Evolutionary conservation across 2,329 filamentous ascomycete species (phyloP).

Genomic region (Fusarium domesticum): DNA sequence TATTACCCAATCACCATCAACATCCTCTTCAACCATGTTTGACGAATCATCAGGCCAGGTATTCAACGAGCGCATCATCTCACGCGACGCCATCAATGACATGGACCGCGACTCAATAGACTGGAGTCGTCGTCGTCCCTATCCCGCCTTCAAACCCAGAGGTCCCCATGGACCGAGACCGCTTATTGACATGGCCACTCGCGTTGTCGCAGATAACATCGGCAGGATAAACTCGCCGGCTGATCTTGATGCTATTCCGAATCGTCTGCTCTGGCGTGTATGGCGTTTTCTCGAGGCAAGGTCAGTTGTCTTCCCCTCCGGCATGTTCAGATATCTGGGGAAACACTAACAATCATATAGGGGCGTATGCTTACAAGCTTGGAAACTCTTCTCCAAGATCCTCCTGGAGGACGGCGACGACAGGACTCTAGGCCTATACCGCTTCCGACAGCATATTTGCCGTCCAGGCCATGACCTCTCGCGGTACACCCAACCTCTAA

Average conservation of each 20-base stretch:
- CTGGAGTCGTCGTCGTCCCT: slow-evolving; percentile 37
- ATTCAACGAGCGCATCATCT: slow-evolving; percentile 38
- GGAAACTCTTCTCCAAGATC: slow-evolving; percentile 39
- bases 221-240: slow-evolving; percentile 32
- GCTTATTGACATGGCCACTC: slow-evolving; percentile 40
- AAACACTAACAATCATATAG: slow-evolving; percentile 17
- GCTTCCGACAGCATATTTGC: slow-evolving; percentile 41
- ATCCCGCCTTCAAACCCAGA: slow-evolving; percentile 26
- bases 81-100: slow-evolving; percentile 25
- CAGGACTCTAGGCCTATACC: slow-evolving; percentile 37
- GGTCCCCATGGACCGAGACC: slow-evolving; percentile 35
- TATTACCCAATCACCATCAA: not conserved
- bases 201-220: slow-evolving; percentile 38
- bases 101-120: slow-evolving; percentile 27
- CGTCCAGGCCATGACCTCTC: slow-evolving; percentile 33
- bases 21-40: slow-evolving; percentile 29
- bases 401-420: slow-evolving; percentile 34
- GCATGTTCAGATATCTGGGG: not conserved
- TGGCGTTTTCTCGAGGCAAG: slow-evolving; percentile 42
- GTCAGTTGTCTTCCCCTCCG: slow-evolving; percentile 25
- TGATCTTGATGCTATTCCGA: slow-evolving; percentile 36
- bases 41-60: slow-evolving; percentile 36
- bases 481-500: slow-evolving; percentile 38
- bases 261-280: slow-evolving; percentile 35
- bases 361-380: slow-evolving; percentile 39